These are phyloP conservation scores for Euphrasia confusa DNA, from an alignment of 257 asterid genomes.

Conservation along the genomic window DNA sequence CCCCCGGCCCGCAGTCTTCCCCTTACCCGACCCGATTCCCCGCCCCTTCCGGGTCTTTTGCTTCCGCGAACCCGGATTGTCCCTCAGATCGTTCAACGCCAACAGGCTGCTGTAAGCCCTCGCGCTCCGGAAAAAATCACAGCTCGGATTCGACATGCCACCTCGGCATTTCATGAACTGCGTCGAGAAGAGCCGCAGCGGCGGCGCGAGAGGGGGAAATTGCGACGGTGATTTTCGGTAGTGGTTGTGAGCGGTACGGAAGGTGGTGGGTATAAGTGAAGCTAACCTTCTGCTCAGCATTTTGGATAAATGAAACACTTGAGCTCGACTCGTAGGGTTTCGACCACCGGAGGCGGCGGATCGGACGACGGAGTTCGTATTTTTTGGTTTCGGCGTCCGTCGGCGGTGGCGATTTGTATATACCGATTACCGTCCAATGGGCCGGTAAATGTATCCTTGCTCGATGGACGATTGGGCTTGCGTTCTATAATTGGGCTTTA, in stretches of 20 bases:
- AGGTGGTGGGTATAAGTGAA: constrained; percentile 40
- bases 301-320: not conserved
- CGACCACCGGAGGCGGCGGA: not conserved
- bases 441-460: not conserved
- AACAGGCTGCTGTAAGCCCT: constrained; percentile 59
- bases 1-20: constrained; percentile 95
- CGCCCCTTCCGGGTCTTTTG: constrained; percentile 92
- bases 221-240: constrained; percentile 26
- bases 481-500: too few relatives aligned
- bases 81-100: constrained; percentile 80
- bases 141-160: constrained; percentile 15
- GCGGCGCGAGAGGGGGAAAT: constrained; percentile 8
- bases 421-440: too few relatives aligned
- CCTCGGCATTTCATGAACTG: constrained; percentile 22
- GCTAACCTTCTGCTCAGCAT: constrained; percentile 64
- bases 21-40: constrained; percentile 97
- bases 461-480: not conserved
- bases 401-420: not conserved
- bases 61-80: constrained; percentile 71
- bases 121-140: constrained; percentile 20
- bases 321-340: not conserved
- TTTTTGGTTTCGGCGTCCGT: not conserved
- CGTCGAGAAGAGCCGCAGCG: constrained; percentile 22
- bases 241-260: constrained; percentile 29
- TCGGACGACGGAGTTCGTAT: not conserved